Evolutionary conservation across 305 asterid species (phyloP).

Genomic region (Fraxinus nigra): DNA sequence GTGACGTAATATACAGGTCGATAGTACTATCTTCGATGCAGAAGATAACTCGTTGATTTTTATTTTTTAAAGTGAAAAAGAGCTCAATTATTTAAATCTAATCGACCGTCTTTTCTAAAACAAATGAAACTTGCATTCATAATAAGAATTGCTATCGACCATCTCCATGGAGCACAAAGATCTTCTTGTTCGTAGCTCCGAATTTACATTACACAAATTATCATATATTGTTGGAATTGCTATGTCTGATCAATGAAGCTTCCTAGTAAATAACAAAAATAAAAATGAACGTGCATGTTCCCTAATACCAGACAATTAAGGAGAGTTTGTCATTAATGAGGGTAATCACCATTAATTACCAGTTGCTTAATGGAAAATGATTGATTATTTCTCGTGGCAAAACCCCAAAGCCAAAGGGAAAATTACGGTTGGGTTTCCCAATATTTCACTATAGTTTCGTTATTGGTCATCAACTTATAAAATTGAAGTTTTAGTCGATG

Average conservation of each 20-base stretch:
- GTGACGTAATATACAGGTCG: not conserved
- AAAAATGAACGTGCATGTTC: not conserved
- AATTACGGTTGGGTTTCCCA: not conserved
- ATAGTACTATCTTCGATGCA: not conserved
- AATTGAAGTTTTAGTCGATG: not conserved
- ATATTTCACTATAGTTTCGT: not conserved
- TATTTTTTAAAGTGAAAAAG: not conserved
- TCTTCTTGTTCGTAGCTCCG: slow-evolving; percentile 27
- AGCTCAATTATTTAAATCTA: not conserved
- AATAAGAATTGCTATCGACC: no score
- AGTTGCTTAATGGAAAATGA: not conserved
- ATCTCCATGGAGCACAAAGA: not conserved
- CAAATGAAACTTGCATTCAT: not conserved
- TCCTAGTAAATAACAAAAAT: not conserved
- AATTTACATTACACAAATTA: slow-evolving; percentile 9
- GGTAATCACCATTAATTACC: not conserved
- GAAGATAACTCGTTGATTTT: not conserved
- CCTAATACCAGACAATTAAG: not conserved
- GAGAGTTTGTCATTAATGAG: not conserved
- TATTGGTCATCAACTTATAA: not conserved
- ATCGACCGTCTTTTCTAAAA: no score
- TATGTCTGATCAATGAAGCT: not conserved
- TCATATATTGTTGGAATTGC: slow-evolving; percentile 15
- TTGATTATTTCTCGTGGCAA: not conserved
- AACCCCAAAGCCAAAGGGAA: not conserved